Evolutionary conservation across 2,329 filamentous ascomycete genomes (phyloP), one percentile per base, ranked within the genome.

Genomic region (Fusarium camptoceras): DNA sequence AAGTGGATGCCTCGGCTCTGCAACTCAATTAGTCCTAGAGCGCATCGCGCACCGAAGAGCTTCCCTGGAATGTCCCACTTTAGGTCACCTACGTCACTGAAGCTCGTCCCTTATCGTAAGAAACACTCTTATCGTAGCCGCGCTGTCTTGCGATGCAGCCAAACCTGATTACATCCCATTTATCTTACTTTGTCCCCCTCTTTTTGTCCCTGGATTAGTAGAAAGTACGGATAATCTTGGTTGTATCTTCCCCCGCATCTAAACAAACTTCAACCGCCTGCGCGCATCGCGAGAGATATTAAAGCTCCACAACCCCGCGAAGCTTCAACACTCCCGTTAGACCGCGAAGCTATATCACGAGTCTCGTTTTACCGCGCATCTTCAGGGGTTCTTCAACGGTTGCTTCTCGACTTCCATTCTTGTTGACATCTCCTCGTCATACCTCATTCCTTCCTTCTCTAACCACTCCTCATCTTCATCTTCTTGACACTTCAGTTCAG

Each of bases 61-160:
- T 53, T 42, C 49, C 49, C 49, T 53, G 49, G 31, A 27, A 20
- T 53, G 34, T 20, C 54, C 62, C 67, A 67, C 66, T 64, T 44
- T 55, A 41, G 34, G 16, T 44, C 30, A 53, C 41, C 24, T 69
- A 75, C 72, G 72, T 75, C 72, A 74, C 72, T 66, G 68, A 75
- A 68, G 70, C 68, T 34, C n/a, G 64, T 73, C 2, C 10, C 72
- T 74, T 74, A 74, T 75, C 72, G 64, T 49, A 16, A 46, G 31
- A 64, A 46, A 4, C 6, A 37, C 34, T 44, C 72, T 74, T 74
- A 74, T 74, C 72, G 72, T 74, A 74, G 72, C 72, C 72, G 72
- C 72, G 72, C 72, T 75, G 43, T 24, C 41, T 20, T 24, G 20
- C 1, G 18, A 37, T 39, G 18, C 31, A 51, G 16, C 28, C 24